phyloP scores from a whole-genome alignment of 1,284 basidiomycete species.

The Tilletia indica region DNA sequence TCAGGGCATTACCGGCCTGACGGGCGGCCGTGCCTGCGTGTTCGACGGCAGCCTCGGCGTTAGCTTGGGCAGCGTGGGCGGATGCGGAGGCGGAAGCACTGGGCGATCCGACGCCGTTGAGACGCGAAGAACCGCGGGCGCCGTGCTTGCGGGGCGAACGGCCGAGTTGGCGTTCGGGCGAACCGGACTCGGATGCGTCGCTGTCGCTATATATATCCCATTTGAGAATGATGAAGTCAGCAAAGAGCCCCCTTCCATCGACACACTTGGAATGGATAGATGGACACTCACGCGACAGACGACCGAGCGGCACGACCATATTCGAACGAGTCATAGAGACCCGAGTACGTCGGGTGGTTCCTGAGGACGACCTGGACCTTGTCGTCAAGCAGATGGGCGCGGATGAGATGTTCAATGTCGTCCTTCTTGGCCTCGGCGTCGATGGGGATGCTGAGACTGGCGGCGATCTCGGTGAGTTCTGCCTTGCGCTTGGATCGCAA shows the following conservation, averaged over 20 bases:
- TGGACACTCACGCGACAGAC: slow-evolving; percentile 25
- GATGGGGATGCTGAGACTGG: slow-evolving; percentile 35
- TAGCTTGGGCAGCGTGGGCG: slow-evolving; percentile 22
- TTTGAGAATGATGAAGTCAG: not conserved
- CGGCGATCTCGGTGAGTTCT: slow-evolving; percentile 43
- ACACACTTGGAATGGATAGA: not conserved
- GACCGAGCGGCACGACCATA: slow-evolving; percentile 37
- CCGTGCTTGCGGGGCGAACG: slow-evolving; percentile 48
- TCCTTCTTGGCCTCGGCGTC: slow-evolving; percentile 34
- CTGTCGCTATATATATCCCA: slow-evolving; percentile 29
- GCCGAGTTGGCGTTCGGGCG: slow-evolving; percentile 29
- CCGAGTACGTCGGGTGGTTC: slow-evolving; percentile 33
- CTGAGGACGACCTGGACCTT: slow-evolving; percentile 24
- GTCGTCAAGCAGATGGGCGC: slow-evolving; percentile 35
- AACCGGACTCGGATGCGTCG: slow-evolving; percentile 36
- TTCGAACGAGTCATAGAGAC: slow-evolving; percentile 43
- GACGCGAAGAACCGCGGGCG: slow-evolving; percentile 16
- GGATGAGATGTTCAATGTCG: slow-evolving; percentile 41
- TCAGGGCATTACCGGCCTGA: slow-evolving; percentile 39
- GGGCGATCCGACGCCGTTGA: slow-evolving; percentile 22
- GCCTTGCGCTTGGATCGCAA: slow-evolving; percentile 44
- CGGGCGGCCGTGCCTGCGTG: slow-evolving; percentile 26
- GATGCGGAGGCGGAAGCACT: slow-evolving; percentile 22
- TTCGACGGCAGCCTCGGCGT: slow-evolving; percentile 25
- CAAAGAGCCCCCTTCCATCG: no score